Evolutionary conservation across 2,329 filamentous ascomycete species (phyloP), one percentile per base, ranked within the genome.

Genomic region (Monilinia fructigena): DNA sequence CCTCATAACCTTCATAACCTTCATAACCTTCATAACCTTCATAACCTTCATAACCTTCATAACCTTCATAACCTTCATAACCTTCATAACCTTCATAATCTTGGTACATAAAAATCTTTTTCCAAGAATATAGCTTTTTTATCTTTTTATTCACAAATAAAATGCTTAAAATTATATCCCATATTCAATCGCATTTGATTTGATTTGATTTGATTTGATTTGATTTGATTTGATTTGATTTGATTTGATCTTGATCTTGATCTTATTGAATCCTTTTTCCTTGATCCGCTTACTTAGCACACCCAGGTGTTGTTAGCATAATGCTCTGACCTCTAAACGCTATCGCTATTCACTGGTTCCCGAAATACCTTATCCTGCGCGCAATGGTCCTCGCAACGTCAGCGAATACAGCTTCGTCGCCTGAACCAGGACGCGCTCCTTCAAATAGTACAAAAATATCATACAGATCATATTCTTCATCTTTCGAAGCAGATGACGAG

Each of bases 401-500:
- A 67, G 48, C 67, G 66, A 70, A 66, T 64, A 64, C 68, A 70
- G 55, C 68, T 67, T 47, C 70, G 68, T 47, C 70, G 69, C 67
- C 70, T 31, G 55, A 68, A 59, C 69, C 67, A 45, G 66, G 69
- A 69, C 74, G 74, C 67, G 68, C 70, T 35, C 66, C 70, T 14
- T 76, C 75, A 14, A 70, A 71, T 31, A 75, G 71, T 63, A 70
- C 85, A 68, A 87, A 86, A 76, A 79, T 78, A 55, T 88, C 86
- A 3, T 80, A 83, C 69, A 80, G 78, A 70, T 89, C 86, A 47
- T 83, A 84, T 73, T 84, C 78, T 11, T 79, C 86, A 7, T 88
- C 87, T 31, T 88, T 88, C 70, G 86, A 89, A 77, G 88, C 87
- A 70, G 87, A 90, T 80, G 87, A 90, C 84, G 88, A 90, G 75